A percentile compares a stretch with the other conserved stretches of the same genome.
phyloP scores from a whole-genome alignment of 148 eudicot species.

The Suaeda aralocaspica region DNA sequence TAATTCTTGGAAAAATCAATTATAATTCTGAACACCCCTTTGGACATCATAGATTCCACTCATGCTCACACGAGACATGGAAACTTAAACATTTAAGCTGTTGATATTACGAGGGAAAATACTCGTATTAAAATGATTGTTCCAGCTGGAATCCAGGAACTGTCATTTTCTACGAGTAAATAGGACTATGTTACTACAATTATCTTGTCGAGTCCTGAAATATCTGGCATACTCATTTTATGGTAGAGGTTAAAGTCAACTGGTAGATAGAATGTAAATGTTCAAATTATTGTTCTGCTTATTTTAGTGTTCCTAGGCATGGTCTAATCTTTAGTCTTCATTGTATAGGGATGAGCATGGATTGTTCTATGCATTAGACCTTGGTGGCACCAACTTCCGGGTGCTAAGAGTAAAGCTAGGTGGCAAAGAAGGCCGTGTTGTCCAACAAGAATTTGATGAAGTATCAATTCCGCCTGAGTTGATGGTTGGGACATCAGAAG shows the following conservation, averaged over 20 bases:
- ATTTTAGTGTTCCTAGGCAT: slow-evolving; percentile 6
- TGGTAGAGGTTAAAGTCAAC: no score
- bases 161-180: neutral
- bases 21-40: no score
- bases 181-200: neutral
- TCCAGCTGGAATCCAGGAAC: neutral
- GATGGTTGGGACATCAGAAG: slow-evolving; percentile 85
- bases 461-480: slow-evolving; percentile 78
- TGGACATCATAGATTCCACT: neutral
- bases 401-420: slow-evolving; percentile 84
- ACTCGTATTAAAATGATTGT: neutral
- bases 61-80: neutral
- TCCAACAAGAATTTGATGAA: slow-evolving; percentile 71
- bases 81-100: neutral
- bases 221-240: no score
- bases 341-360: slow-evolving; percentile 71
- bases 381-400: slow-evolving; percentile 97
- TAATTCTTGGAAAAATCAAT: neutral
- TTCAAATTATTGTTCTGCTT: slow-evolving; percentile 2
- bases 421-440: slow-evolving; percentile 59
- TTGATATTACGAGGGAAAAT: neutral
- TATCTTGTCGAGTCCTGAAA: no score
- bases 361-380: slow-evolving; percentile 92
- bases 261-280: no score
- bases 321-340: slow-evolving; percentile 12